A percentile compares a stretch with the other conserved stretches of the same genome.
Conservation (phyloP, 257 asterid genomes). For the Fraxinus pennsylvanica region DNA sequence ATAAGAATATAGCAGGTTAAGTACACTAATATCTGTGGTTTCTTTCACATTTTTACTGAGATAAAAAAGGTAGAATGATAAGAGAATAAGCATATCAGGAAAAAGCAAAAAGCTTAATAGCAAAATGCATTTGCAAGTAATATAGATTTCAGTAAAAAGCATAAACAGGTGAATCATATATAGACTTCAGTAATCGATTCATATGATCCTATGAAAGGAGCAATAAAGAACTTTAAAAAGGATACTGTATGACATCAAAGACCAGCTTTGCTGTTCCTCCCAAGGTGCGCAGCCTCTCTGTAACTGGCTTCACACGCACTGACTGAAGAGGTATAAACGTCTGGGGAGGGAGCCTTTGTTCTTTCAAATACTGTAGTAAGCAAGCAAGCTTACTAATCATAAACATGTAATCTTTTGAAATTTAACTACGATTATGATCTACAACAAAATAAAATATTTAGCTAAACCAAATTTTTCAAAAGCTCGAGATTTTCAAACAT, state of each 20-base stretch:
- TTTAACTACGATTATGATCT: neutral
- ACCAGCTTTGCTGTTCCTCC: slow-evolving; percentile 91
- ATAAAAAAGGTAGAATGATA: neutral
- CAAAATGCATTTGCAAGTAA: slow-evolving; percentile 3
- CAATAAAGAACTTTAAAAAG: slow-evolving; percentile 33
- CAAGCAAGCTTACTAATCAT: slow-evolving; percentile 31
- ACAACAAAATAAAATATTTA: slow-evolving; percentile 10
- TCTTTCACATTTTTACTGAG: neutral
- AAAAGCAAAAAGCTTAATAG: slow-evolving; percentile 2
- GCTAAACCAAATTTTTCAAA: slow-evolving; percentile 11
- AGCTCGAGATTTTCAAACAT: neutral
- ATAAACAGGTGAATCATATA: slow-evolving; percentile 9
- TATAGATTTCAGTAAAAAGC: slow-evolving; percentile 1
- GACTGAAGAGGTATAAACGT: slow-evolving; percentile 95
- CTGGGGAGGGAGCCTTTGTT: slow-evolving; percentile 98
- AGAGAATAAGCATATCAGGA: neutral
- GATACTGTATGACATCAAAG: slow-evolving; percentile 97
- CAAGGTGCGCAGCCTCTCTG: slow-evolving; percentile 84
- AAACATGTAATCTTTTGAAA: slow-evolving; percentile 18
- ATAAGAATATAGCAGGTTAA: neutral
- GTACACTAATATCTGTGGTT: neutral
- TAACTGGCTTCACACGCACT: slow-evolving; percentile 88
- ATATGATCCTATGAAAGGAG: slow-evolving; percentile 18
- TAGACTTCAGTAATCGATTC: slow-evolving; percentile 6
- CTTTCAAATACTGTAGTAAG: slow-evolving; percentile 84